A percentile compares a stretch with the other conserved stretches of the same genome.
Conservation (phyloP, 306 rosid species). For the Inga leiocalycina region DNA sequence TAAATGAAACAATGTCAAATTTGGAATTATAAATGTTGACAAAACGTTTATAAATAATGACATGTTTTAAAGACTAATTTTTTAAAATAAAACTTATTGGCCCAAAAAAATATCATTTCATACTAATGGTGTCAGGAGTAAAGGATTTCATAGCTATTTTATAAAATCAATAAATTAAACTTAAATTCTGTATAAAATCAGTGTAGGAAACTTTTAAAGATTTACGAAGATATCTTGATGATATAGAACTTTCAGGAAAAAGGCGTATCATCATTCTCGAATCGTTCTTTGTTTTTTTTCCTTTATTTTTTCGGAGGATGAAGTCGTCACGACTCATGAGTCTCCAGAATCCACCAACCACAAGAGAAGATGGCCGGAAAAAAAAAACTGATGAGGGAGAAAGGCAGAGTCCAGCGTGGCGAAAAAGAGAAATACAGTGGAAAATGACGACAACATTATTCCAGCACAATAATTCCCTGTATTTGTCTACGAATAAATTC, state of each 20-base stretch:
- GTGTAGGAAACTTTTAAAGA: neutral
- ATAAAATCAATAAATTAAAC: too few species aligned
- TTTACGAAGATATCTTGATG: neutral
- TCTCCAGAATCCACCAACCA: neutral
- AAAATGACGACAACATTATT: neutral
- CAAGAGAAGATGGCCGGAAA: neutral
- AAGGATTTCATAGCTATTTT: too few species aligned
- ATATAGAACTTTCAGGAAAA: neutral
- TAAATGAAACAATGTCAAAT: too few species aligned
- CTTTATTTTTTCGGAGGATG: neutral
- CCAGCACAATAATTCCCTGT: neutral
- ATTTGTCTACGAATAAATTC: neutral
- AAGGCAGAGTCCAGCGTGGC: neutral
- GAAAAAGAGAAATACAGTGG: neutral
- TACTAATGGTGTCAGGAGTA: too few species aligned
- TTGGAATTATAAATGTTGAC: too few species aligned
- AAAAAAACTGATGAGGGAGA: neutral
- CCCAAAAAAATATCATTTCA: too few species aligned
- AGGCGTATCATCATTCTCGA: conserved; percentile 7
- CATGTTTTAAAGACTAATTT: too few species aligned
- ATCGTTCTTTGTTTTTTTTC: neutral
- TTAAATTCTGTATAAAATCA: too few species aligned
- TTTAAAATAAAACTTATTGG: too few species aligned
- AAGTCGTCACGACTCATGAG: neutral
- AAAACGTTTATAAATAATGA: too few species aligned